These are phyloP conservation scores for Vaccinium vitisidaea DNA, from an alignment of 148 eudicot genomes.

Conservation along the genomic window DNA sequence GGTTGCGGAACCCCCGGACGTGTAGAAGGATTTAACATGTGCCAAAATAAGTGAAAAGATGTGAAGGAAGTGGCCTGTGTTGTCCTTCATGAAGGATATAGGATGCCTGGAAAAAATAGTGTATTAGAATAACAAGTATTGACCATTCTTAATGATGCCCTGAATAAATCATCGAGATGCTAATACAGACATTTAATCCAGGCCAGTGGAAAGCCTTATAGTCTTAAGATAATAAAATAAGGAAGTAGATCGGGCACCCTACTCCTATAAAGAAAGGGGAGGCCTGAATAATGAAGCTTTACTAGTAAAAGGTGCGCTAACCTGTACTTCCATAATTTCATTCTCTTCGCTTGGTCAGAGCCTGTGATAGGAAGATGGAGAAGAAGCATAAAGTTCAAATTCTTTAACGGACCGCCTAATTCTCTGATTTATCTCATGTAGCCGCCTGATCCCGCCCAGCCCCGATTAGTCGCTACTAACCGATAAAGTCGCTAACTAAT, in stretches of 20 bases:
- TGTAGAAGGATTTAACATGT: background rate
- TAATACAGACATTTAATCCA: background rate
- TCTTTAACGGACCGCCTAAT: background rate
- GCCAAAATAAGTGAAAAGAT: background rate
- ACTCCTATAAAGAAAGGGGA: background rate
- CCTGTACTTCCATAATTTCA: background rate
- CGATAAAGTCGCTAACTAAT: no score
- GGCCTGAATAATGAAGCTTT: background rate
- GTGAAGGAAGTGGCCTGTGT: background rate
- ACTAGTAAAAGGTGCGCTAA: background rate
- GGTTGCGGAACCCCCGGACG: background rate
- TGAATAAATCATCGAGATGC: background rate
- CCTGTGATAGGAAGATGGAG: conserved; percentile 1
- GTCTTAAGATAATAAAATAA: background rate
- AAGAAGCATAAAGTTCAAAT: background rate
- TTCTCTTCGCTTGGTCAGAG: background rate
- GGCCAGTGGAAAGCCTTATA: background rate
- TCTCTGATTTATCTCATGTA: no score
- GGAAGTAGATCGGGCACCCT: background rate
- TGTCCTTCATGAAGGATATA: background rate
- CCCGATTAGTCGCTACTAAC: no score
- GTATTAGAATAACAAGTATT: background rate
- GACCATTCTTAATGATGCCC: background rate
- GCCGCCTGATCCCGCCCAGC: no score
- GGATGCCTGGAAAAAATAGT: background rate